Evolutionary conservation across 192 early-diverging fungal genomes (phyloP), one percentile per base, ranked within the genome.

Genomic region (Coemansia sp.): DNA sequence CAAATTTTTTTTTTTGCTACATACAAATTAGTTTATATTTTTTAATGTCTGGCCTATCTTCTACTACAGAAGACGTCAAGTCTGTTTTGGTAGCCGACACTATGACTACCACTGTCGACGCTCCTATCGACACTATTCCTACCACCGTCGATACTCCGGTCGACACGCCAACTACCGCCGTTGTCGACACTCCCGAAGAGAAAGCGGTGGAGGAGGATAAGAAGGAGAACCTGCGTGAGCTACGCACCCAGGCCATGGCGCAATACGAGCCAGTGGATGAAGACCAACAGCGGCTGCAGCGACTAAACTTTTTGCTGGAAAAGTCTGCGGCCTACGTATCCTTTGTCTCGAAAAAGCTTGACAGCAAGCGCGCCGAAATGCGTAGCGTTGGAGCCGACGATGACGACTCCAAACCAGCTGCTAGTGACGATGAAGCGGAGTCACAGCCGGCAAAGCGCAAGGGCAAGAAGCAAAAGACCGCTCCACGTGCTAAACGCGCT

Each of bases 241-340:
- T 80, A 27, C 75, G 76, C 38, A 69, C 75, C 43, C 76, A 92
- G 88, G 90, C 92, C 60, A 76, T 89, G 41, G 84, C 79, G 9
- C 86, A 91, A 72, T 92, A 88, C 73, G 86, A 87, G 38, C 70
- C 80, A 0, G 71, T 85, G 22, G 86, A 86, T 46, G 76, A 79
- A 46, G 86, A 88, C 39, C 81, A 87, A 40, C 87, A 93, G 66
- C 84, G 92, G 20, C 83, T 90, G 69, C 88, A 92, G 68, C 88
- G 93, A 24, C 81, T 95, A 12, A 85, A 93, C 65, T 93, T 92
- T 70, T 85, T 96, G 65, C 80, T 97, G 5, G 91, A 92, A 72
- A 92, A 91, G 70, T 94, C 95, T 0, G 87, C 92, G 3, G 87
- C 92, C 0, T 97, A 95, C 75, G 89, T 90, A 43, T 87, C 85